phyloP scores from a whole-genome alignment of 2,329 filamentous ascomycete species.

The Ascochyta rabiei region DNA sequence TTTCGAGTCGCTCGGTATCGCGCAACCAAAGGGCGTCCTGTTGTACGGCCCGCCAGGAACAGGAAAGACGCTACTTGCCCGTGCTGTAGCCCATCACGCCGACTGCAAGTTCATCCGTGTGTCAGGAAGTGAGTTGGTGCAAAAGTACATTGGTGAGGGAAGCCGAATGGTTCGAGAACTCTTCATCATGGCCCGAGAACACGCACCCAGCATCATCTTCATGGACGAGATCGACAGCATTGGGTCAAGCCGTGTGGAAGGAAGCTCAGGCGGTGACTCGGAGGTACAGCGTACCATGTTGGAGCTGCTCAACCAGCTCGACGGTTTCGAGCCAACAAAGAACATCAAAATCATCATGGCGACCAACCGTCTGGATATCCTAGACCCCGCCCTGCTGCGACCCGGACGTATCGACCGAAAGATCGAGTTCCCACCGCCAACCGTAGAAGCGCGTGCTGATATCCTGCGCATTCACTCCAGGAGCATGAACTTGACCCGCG shows the following conservation, averaged over 20 bases:
- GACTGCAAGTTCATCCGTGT: constrained; percentile 99
- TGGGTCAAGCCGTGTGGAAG: constrained; percentile 94
- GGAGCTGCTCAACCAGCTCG: constrained; percentile 96
- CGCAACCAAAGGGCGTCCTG: constrained; percentile 95
- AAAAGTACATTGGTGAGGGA: constrained; percentile 99
- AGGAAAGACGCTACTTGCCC: constrained; percentile 91
- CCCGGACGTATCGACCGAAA: constrained; percentile 98
- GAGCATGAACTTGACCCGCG: constrained; percentile 97
- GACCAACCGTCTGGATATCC: constrained; percentile 95
- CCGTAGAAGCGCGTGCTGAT: constrained; percentile 93
- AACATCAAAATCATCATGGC: constrained; percentile 99
- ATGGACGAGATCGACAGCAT: constrained; percentile 99
- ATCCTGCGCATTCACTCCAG: constrained; percentile 97
- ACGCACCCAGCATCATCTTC: constrained; percentile 98
- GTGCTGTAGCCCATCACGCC: constrained; percentile 96
- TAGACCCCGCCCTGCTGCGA: constrained; percentile 90
- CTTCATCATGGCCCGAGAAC: constrained; percentile 98
- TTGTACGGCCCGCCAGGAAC: constrained; percentile 97
- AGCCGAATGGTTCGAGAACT: constrained; percentile 98
- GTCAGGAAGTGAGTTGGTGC: constrained; percentile 92
- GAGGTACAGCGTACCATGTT: constrained; percentile 99
- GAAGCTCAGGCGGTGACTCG: constrained; percentile 91
- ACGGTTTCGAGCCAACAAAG: constrained; percentile 98
- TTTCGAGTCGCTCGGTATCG: constrained; percentile 98
- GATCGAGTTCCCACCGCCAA: constrained; percentile 98